Percentiles rank a stretch among this genome's conserved stretches.
Evolutionary conservation across 345 rosid species (phyloP).

Genomic region (Populus ilicifolia): DNA sequence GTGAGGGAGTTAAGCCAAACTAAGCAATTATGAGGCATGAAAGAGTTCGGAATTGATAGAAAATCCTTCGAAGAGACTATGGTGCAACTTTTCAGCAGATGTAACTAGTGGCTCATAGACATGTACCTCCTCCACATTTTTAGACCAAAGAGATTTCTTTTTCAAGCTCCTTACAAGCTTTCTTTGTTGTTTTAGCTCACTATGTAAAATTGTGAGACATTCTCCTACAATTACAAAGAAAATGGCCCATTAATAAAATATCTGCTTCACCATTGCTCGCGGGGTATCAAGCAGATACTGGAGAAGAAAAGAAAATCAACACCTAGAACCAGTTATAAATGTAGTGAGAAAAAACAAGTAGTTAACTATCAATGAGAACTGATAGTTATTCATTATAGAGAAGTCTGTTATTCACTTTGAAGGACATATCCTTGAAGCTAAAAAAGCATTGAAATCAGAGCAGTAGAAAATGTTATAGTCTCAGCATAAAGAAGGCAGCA

Average conservation of each 20-base stretch:
- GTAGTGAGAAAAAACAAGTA: not conserved
- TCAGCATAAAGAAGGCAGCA: not conserved
- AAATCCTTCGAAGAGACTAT: not conserved
- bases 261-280: not conserved
- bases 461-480: not conserved
- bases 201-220: conserved; percentile 48
- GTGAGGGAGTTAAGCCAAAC: not conserved
- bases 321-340: conserved; percentile 1
- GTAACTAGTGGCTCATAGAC: not conserved
- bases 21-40: not conserved
- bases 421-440: not conserved
- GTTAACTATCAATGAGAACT: not conserved
- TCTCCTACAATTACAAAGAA: conserved; percentile 52
- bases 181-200: conserved; percentile 67
- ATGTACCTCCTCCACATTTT: conserved; percentile 69
- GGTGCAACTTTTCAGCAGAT: not conserved
- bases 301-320: not conserved
- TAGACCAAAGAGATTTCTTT: conserved; percentile 92
- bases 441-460: not conserved
- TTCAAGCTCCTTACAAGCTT: conserved; percentile 66
- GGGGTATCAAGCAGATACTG: not conserved
- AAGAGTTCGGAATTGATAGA: not conserved
- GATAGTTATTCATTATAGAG: not conserved
- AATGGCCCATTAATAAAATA: conserved; percentile 1
- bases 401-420: not conserved